A percentile compares a stretch with the other conserved stretches of the same genome.
phyloP scores from a whole-genome alignment of 352 stramenopile genomes.

The Phytophthora idaei region DNA sequence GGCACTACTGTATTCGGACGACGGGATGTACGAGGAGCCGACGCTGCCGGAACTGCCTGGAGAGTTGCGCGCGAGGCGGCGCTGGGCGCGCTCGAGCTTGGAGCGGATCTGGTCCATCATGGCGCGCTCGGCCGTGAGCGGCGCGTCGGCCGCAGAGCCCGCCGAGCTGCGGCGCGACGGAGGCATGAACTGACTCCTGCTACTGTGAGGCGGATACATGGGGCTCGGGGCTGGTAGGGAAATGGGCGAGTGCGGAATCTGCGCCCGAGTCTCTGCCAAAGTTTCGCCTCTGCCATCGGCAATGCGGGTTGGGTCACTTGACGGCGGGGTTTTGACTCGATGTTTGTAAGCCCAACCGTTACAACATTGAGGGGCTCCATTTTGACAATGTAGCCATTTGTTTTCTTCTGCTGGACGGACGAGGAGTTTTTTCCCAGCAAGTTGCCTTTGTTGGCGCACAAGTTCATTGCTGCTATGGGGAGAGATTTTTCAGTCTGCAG shows the following conservation, averaged over 20 bases:
- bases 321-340: not conserved
- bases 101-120: conserved; percentile 79
- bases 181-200: conserved; percentile 11
- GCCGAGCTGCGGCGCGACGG: conserved; percentile 12
- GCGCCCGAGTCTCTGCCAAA: conserved; percentile 2
- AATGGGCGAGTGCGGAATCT: conserved; percentile 20
- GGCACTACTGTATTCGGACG: conserved; percentile 39
- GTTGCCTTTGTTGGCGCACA: no score
- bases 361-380: not conserved
- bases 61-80: conserved; percentile 47
- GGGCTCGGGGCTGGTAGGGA: not conserved
- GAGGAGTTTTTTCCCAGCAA: no score
- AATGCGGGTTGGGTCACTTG: conserved; percentile 11
- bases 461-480: not conserved
- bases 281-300: conserved; percentile 27
- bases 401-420: not conserved
- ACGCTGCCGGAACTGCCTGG: conserved; percentile 22
- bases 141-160: conserved; percentile 14
- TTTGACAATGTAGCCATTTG: conserved; percentile 16
- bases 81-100: conserved; percentile 70
- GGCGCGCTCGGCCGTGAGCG: conserved; percentile 59
- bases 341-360: conserved; percentile 8
- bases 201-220: conserved; percentile 25
- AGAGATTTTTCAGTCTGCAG: not conserved
- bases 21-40: conserved; percentile 43